phyloP scores from a whole-genome alignment of 2,329 filamentous ascomycete species.

The Penicillium sp. region DNA sequence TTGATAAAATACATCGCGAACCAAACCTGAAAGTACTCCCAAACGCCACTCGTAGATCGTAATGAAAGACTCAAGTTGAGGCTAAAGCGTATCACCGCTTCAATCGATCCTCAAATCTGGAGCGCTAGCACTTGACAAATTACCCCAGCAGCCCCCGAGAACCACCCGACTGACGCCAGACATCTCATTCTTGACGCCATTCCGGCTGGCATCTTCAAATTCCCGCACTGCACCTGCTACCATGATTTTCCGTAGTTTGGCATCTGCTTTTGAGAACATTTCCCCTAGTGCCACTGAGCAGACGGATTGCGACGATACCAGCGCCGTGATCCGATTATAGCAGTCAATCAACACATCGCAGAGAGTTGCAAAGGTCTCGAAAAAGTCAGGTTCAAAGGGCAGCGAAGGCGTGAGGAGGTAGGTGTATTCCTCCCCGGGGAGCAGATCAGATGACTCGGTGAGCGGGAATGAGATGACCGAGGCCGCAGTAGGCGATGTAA shows the following conservation, averaged over 20 bases:
- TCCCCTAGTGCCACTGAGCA: constrained; percentile 70
- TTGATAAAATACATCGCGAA: background rate
- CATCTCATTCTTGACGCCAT: constrained; percentile 72
- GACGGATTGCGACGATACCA: constrained; percentile 69
- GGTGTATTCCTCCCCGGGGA: constrained; percentile 80
- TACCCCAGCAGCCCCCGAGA: constrained; percentile 70
- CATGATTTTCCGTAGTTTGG: constrained; percentile 79
- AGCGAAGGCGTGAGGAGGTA: constrained; percentile 85
- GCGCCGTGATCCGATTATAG: constrained; percentile 70
- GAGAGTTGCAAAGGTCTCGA: constrained; percentile 89
- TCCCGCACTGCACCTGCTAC: constrained; percentile 82
- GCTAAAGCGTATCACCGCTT: background rate
- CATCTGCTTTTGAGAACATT: constrained; percentile 83
- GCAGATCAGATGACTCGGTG: constrained; percentile 56
- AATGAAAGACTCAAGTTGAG: background rate
- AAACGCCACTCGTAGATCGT: constrained; percentile 6
- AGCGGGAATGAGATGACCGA: constrained; percentile 39
- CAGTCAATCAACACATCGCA: constrained; percentile 94
- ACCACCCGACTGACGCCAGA: constrained; percentile 84
- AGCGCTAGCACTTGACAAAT: background rate
- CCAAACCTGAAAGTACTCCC: background rate
- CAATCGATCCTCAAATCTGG: background rate
- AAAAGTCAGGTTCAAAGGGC: constrained; percentile 95
- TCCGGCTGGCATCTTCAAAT: constrained; percentile 81
- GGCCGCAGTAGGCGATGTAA: constrained; percentile 37